These are phyloP conservation scores for Leccinum arenicola DNA, from an alignment of 768 basidiomycete genomes.

Conservation along the genomic window DNA sequence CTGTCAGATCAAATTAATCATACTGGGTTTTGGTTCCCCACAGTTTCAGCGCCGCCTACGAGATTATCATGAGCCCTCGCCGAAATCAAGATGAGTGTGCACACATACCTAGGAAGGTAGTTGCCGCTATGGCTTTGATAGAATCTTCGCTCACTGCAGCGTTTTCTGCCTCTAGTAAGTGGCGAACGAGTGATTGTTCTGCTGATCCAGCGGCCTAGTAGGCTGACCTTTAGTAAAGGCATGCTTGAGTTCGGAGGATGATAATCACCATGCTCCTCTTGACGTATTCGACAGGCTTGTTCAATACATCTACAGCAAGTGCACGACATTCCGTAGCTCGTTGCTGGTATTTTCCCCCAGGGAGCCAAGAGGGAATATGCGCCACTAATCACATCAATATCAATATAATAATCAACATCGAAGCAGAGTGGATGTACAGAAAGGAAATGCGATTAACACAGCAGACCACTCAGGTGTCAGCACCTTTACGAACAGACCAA, in stretches of 20 bases:
- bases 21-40: slow-evolving; percentile 4
- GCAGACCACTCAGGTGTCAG: slow-evolving; percentile 23
- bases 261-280: slow-evolving; percentile 19
- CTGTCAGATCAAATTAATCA: neutral
- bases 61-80: too few species aligned
- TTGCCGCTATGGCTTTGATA: slow-evolving; percentile 23
- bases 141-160: slow-evolving; percentile 2
- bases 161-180: slow-evolving; percentile 10
- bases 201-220: slow-evolving; percentile 23
- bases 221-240: neutral
- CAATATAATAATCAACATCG: neutral
- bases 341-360: slow-evolving; percentile 27
- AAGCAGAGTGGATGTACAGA: slow-evolving; percentile 16
- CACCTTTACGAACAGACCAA: slow-evolving; percentile 7
- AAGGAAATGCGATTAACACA: slow-evolving; percentile 20
- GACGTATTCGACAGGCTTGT: slow-evolving; percentile 22
- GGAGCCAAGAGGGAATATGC: slow-evolving; percentile 34
- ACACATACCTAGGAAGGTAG: slow-evolving; percentile 22
- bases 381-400: slow-evolving; percentile 12
- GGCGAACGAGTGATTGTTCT: slow-evolving; percentile 19
- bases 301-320: slow-evolving; percentile 22
- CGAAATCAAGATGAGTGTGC: too few species aligned
- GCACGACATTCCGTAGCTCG: slow-evolving; percentile 16
- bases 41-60: slow-evolving; percentile 28
- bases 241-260: neutral